Evolutionary conservation across 2,329 filamentous ascomycete genomes (phyloP).

Genomic region (Cladosporium sp.): DNA sequence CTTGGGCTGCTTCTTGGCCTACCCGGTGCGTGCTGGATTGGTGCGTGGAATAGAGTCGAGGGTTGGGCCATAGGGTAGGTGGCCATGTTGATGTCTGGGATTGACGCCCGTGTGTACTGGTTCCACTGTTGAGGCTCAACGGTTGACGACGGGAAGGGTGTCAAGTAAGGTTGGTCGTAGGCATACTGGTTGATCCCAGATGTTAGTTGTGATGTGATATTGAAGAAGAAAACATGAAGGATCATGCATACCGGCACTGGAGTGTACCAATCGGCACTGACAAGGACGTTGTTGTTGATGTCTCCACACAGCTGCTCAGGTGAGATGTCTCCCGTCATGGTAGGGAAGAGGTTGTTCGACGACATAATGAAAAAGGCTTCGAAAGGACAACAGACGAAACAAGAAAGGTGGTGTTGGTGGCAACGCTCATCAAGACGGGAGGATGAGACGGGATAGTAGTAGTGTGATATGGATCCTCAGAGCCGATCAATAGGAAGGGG

Average conservation of each 20-base stretch:
- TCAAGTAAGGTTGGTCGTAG: slow-evolving; percentile 37
- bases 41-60: slow-evolving; percentile 20
- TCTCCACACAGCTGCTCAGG: slow-evolving; percentile 33
- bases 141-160: slow-evolving; percentile 38
- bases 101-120: slow-evolving; percentile 28
- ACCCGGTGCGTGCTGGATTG: slow-evolving; percentile 31
- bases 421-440: slow-evolving; percentile 29
- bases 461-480: slow-evolving; percentile 12
- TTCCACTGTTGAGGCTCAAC: slow-evolving; percentile 35
- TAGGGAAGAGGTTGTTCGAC: slow-evolving; percentile 32
- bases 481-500: slow-evolving; percentile 6
- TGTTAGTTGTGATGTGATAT: slow-evolving; percentile 6
- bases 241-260: slow-evolving; percentile 33
- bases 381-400: slow-evolving; percentile 17
- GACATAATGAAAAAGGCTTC: slow-evolving; percentile 27
- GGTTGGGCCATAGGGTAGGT: slow-evolving; percentile 12
- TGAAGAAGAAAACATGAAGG: slow-evolving; percentile 2
- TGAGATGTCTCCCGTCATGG: slow-evolving; percentile 30
- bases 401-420: slow-evolving; percentile 28
- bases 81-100: slow-evolving; percentile 30
- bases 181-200: slow-evolving; percentile 26
- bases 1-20: slow-evolving; percentile 47
- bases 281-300: slow-evolving; percentile 25
- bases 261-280: slow-evolving; percentile 33
- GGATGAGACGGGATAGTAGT: slow-evolving; percentile 13